These are phyloP conservation scores for Kockiozyma suomiensis DNA, from an alignment of 805 yeast genomes.

Conservation along the genomic window DNA sequence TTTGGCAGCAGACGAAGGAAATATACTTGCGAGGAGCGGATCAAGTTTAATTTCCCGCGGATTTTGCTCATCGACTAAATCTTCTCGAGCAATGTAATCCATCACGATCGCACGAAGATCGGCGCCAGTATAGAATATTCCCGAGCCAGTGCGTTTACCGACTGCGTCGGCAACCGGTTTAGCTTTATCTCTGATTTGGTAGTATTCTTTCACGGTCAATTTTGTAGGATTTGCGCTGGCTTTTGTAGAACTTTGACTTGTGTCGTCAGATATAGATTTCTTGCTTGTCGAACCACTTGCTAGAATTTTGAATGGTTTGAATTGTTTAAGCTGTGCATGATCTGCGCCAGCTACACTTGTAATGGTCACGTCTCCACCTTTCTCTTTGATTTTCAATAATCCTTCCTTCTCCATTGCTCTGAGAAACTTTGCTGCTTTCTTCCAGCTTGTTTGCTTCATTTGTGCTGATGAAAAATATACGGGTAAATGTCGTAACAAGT, in stretches of 20 bases:
- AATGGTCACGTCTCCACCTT: slow-evolving; percentile 76
- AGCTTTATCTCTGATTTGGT: slow-evolving; percentile 48
- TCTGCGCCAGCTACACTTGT: slow-evolving; percentile 52
- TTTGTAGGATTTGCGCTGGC: slow-evolving; percentile 3
- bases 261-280: slow-evolving; percentile 23
- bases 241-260: background rate
- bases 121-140: slow-evolving; percentile 50
- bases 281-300: slow-evolving; percentile 8
- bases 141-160: slow-evolving; percentile 46
- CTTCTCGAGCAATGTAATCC: slow-evolving; percentile 56
- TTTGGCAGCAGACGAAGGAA: slow-evolving; percentile 1
- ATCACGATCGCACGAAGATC: slow-evolving; percentile 60
- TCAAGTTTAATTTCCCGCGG: slow-evolving; percentile 61
- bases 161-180: slow-evolving; percentile 52
- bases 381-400: slow-evolving; percentile 72
- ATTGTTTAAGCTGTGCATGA: slow-evolving; percentile 56
- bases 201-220: slow-evolving; percentile 17
- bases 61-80: slow-evolving; percentile 55
- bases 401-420: slow-evolving; percentile 83
- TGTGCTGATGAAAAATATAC: slow-evolving; percentile 39
- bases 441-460: slow-evolving; percentile 84
- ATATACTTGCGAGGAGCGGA: slow-evolving; percentile 46
- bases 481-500: slow-evolving; percentile 74
- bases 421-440: slow-evolving; percentile 79
- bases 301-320: slow-evolving; percentile 60